Percentiles rank a stretch among this genome's conserved stretches.
These are phyloP conservation scores for Grigorovia yakushimaensis DNA, from an alignment of 805 yeast genomes.

Conservation along the genomic window DNA sequence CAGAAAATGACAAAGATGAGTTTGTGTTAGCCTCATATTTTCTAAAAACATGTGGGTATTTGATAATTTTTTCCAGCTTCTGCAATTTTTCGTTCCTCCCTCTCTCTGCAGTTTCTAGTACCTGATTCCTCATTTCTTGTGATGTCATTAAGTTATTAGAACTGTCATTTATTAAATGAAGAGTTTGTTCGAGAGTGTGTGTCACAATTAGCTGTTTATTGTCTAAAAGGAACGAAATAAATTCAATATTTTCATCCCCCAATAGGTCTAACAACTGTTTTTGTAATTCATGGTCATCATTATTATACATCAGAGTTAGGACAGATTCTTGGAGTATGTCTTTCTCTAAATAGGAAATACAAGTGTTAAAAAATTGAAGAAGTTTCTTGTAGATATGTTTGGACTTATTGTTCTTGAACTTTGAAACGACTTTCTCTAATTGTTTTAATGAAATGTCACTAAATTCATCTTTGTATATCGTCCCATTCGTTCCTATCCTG, in stretches of 20 bases:
- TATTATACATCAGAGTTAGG: conserved; percentile 21
- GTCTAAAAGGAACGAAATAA: conserved; percentile 41
- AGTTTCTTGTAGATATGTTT: conserved; percentile 14
- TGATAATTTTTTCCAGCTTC: conserved; percentile 36
- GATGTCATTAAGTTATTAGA: conserved; percentile 36
- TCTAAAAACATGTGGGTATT: conserved; percentile 83
- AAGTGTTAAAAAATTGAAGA: conserved; percentile 8
- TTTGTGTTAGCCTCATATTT: conserved; percentile 47
- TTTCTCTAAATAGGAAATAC: conserved; percentile 24
- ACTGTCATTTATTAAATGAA: conserved; percentile 15
- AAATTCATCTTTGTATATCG: conserved; percentile 28
- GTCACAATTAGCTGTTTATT: conserved; percentile 9
- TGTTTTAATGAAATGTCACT: conserved; percentile 22
- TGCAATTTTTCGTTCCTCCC: conserved; percentile 42
- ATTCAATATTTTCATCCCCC: conserved; percentile 79
- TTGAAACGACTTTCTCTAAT: conserved; percentile 13
- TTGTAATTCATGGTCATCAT: conserved; percentile 54
- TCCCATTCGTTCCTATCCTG: conserved; percentile 34
- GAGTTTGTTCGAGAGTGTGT: conserved; percentile 13
- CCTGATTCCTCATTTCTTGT: conserved; percentile 45
- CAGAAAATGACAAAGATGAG: conserved; percentile 64
- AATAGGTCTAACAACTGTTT: conserved; percentile 65
- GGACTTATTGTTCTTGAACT: conserved; percentile 8
- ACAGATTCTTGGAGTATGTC: conserved; percentile 27
- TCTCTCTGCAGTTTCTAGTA: conserved; percentile 38